These are phyloP conservation scores for Trichomonascaceae sp. DNA, from an alignment of 1,139 yeast species.

Conservation along the genomic window DNA sequence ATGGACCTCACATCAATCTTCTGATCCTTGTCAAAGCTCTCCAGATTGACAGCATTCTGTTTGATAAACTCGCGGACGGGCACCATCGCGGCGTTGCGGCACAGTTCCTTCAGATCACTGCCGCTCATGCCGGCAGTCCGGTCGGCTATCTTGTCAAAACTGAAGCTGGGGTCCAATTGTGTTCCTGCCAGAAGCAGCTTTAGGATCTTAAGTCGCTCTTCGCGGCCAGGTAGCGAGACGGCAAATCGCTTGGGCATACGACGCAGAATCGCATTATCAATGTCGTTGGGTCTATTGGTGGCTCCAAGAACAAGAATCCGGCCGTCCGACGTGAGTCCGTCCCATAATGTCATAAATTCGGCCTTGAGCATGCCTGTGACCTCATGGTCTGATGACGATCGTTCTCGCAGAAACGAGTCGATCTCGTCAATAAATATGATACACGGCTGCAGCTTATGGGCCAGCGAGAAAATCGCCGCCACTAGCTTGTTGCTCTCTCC, in stretches of 20 bases:
- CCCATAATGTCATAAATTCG: conserved; percentile 97
- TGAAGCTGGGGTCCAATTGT: conserved; percentile 40
- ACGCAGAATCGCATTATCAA: conserved; percentile 83
- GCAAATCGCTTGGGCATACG: conserved; percentile 88
- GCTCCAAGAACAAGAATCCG: conserved; percentile 87
- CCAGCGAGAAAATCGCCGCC: conserved; percentile 85
- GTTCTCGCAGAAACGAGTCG: conserved; percentile 82
- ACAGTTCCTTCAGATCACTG: conserved; percentile 78
- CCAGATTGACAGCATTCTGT: conserved; percentile 20
- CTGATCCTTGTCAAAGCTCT: conserved; percentile 14
- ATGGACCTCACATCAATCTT: conserved; percentile 28
- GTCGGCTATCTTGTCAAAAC: conserved; percentile 44
- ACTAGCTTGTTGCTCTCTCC: conserved; percentile 94
- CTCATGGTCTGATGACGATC: conserved; percentile 81
- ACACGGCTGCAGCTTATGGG: conserved; percentile 84
- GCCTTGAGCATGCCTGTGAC: conserved; percentile 93
- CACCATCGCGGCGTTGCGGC: conserved; percentile 84
- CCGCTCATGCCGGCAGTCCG: conserved; percentile 75
- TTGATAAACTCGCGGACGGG: conserved; percentile 76
- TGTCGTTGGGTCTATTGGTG: conserved; percentile 83
- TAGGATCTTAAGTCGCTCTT: conserved; percentile 61
- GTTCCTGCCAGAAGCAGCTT: conserved; percentile 54
- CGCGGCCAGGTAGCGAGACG: conserved; percentile 55
- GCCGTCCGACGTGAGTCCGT: conserved; percentile 69
- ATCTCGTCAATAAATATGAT: conserved; percentile 93